Evolutionary conservation across 805 yeast species (phyloP).

Genomic region (Hanseniaspora nectarophila): DNA sequence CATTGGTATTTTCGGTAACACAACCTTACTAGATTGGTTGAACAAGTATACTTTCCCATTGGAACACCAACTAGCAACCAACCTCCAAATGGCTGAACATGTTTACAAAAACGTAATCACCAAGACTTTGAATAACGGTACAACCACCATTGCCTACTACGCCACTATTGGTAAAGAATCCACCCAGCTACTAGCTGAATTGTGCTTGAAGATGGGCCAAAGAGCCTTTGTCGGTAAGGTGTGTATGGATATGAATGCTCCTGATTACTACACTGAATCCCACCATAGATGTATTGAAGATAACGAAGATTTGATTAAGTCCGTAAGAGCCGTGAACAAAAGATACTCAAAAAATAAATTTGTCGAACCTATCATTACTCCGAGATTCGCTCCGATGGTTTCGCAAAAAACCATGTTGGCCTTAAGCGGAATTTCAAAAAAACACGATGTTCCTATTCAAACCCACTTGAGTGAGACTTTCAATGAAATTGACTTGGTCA

Average conservation of each 20-base stretch:
- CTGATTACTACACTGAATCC: conserved; percentile 51
- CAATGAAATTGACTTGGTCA: conserved; percentile 64
- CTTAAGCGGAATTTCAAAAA: conserved; percentile 48
- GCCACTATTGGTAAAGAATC: conserved; percentile 77
- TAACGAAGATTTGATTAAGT: conserved; percentile 40
- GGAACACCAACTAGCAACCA: conserved; percentile 50
- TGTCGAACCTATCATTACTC: conserved; percentile 72
- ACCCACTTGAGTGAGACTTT: conserved; percentile 83
- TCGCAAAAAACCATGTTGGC: conserved; percentile 46
- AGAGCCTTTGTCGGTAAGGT: conserved; percentile 86
- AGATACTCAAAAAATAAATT: conserved; percentile 41
- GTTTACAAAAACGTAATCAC: conserved; percentile 59
- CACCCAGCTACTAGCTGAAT: conserved; percentile 62
- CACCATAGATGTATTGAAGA: conserved; percentile 42
- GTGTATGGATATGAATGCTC: conserved; percentile 81
- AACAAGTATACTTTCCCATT: conserved; percentile 78
- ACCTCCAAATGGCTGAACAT: conserved; percentile 40
- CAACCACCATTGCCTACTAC: conserved; percentile 85
- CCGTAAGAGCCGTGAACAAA: conserved; percentile 35
- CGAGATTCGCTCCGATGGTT: conserved; percentile 89
- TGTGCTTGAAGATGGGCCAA: conserved; percentile 59
- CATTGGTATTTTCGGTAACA: conserved; percentile 68
- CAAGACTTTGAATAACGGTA: conserved; percentile 65
- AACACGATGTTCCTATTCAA: conserved; percentile 53
- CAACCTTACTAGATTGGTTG: conserved; percentile 84